phyloP scores from a whole-genome alignment of 192 early-diverging fungal genomes.

The Coemansia sp. region DNA sequence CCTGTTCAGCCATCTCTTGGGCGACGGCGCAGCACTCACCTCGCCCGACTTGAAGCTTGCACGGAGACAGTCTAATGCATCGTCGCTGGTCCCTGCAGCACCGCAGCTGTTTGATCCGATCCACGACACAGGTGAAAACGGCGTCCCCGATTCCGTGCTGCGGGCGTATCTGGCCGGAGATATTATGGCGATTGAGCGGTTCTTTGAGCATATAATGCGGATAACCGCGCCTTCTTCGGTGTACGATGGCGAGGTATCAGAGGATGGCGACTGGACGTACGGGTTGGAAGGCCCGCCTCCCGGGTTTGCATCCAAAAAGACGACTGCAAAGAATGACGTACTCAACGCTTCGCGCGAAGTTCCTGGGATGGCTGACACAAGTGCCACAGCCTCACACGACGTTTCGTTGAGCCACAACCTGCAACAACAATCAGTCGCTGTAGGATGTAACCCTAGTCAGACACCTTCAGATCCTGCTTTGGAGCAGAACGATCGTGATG shows the following conservation, averaged over 20 bases:
- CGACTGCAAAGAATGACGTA: slow-evolving; percentile 5
- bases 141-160: slow-evolving; percentile 49
- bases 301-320: slow-evolving; percentile 19
- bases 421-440: not conserved
- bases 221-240: slow-evolving; percentile 41
- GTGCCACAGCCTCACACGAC: slow-evolving; percentile 26
- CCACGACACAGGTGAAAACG: slow-evolving; percentile 33
- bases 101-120: slow-evolving; percentile 33
- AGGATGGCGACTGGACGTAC: slow-evolving; percentile 53
- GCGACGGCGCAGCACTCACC: slow-evolving; percentile 46
- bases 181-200: slow-evolving; percentile 44
- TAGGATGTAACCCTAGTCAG: not conserved
- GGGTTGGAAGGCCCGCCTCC: slow-evolving; percentile 47
- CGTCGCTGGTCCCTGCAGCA: slow-evolving; percentile 2
- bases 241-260: slow-evolving; percentile 35
- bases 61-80: slow-evolving; percentile 18
- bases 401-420: slow-evolving; percentile 8
- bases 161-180: slow-evolving; percentile 50
- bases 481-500: not conserved
- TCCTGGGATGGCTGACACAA: slow-evolving; percentile 37
- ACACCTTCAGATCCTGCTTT: not conserved
- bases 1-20: slow-evolving; percentile 41
- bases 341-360: slow-evolving; percentile 12
- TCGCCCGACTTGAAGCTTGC: slow-evolving; percentile 21
- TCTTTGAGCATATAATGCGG: slow-evolving; percentile 50